These are phyloP conservation scores for Aspergillus wentii DNA, from an alignment of 495 filamentous ascomycete species.

Conservation along the genomic window DNA sequence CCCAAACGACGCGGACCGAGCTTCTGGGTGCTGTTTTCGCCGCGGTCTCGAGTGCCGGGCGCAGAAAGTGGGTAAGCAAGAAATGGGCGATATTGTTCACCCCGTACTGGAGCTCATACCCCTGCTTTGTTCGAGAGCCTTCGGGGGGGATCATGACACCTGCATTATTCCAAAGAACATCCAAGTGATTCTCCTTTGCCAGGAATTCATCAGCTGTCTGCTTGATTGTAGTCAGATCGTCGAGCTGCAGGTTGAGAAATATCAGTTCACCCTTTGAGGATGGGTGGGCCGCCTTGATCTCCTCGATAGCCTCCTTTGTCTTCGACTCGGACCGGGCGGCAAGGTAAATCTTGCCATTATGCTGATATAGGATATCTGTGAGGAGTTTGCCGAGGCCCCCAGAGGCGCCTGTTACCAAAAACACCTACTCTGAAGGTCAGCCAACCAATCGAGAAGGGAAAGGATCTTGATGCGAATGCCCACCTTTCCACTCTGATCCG, in stretches of 20 bases:
- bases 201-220: slow-evolving; percentile 33
- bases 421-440: slow-evolving; percentile 20
- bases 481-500: slow-evolving; percentile 8
- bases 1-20: too few relatives aligned
- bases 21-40: too few relatives aligned
- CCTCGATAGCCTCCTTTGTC: slow-evolving; percentile 26
- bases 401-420: slow-evolving; percentile 38
- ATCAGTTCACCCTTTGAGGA: slow-evolving; percentile 25
- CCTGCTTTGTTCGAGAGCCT: slow-evolving; percentile 24
- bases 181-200: slow-evolving; percentile 31
- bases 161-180: slow-evolving; percentile 49
- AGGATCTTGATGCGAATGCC: too few relatives aligned
- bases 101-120: slow-evolving; percentile 40
- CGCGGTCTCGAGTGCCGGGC: too few relatives aligned
- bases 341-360: slow-evolving; percentile 35
- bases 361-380: slow-evolving; percentile 32
- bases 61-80: slow-evolving; percentile 41
- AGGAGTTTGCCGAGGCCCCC: slow-evolving; percentile 39
- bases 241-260: slow-evolving; percentile 38
- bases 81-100: slow-evolving; percentile 47
- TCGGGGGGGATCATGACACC: slow-evolving; percentile 38
- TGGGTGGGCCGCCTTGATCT: slow-evolving; percentile 14
- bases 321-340: slow-evolving; percentile 26
- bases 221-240: slow-evolving; percentile 42
- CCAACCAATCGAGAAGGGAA: too few relatives aligned